These are phyloP conservation scores for Ogataea naganishii DNA, from an alignment of 805 yeast genomes.

Conservation along the genomic window DNA sequence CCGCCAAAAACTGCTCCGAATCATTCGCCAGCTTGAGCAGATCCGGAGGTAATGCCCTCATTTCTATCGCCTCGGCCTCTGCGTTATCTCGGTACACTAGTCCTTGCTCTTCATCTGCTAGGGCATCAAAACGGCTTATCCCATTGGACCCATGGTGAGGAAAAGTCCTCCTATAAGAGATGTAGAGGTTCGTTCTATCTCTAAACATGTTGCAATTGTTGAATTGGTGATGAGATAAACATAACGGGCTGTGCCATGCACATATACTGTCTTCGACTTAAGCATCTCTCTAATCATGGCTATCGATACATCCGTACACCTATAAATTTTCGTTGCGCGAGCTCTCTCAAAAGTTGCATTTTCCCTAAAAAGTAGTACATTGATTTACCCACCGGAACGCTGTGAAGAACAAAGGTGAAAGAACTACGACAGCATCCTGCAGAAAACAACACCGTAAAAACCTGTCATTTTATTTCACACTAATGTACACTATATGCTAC, in stretches of 20 bases:
- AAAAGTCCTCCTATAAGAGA: slow-evolving; percentile 83
- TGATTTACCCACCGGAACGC: too few species aligned
- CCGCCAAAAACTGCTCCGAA: slow-evolving; percentile 52
- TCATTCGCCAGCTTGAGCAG: slow-evolving; percentile 67
- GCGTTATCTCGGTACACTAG: slow-evolving; percentile 29
- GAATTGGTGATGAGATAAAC: too few species aligned
- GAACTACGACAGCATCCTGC: too few species aligned
- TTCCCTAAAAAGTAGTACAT: too few species aligned
- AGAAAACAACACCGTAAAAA: too few species aligned
- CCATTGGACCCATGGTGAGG: slow-evolving; percentile 47
- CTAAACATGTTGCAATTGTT: slow-evolving; percentile 59
- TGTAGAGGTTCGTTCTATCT: slow-evolving; percentile 86
- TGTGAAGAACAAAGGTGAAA: too few species aligned
- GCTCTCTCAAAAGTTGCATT: too few species aligned
- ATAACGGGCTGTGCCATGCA: too few species aligned
- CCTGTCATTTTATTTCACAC: neutral
- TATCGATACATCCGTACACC: too few species aligned
- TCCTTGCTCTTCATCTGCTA: slow-evolving; percentile 52
- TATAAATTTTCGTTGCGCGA: too few species aligned
- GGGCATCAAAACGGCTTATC: slow-evolving; percentile 24
- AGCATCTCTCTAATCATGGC: too few species aligned
- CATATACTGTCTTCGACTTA: too few species aligned
- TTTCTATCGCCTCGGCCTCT: slow-evolving; percentile 37
- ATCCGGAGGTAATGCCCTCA: slow-evolving; percentile 66
- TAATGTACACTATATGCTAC: neutral